Conservation (phyloP, 169 alveolate species). For the Plasmodium sp. region DNA sequence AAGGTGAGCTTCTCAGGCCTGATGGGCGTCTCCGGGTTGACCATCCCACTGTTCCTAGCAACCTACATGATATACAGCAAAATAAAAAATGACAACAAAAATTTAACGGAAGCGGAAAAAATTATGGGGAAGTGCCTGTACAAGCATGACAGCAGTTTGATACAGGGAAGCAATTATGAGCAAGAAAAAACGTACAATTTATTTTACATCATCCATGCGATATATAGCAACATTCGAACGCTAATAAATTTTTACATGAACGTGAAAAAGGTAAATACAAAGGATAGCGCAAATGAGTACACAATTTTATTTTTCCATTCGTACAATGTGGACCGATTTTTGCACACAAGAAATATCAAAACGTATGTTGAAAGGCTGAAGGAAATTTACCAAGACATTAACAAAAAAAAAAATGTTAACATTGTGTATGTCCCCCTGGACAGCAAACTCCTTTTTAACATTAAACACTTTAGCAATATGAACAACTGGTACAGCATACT, state of each 20-base stretch:
- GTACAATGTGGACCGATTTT: slow-evolving; percentile 59
- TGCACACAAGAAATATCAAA: slow-evolving; percentile 50
- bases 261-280: slow-evolving; percentile 29
- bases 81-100: slow-evolving; percentile 17
- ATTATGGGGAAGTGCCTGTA: slow-evolving; percentile 47
- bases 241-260: slow-evolving; percentile 52
- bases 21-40: slow-evolving; percentile 27
- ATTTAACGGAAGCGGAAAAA: slow-evolving; percentile 50
- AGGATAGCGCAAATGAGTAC: slow-evolving; percentile 15
- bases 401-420: slow-evolving; percentile 37
- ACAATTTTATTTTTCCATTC: slow-evolving; percentile 71
- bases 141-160: slow-evolving; percentile 22
- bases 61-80: slow-evolving; percentile 39
- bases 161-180: background rate
- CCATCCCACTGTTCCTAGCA: slow-evolving; percentile 35
- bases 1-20: slow-evolving; percentile 17
- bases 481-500: slow-evolving; percentile 63
- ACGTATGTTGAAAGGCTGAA: slow-evolving; percentile 63
- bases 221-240: slow-evolving; percentile 29
- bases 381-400: slow-evolving; percentile 37
- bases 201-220: slow-evolving; percentile 17
- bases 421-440: slow-evolving; percentile 47
- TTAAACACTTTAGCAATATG: slow-evolving; percentile 61
- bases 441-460: slow-evolving; percentile 49
- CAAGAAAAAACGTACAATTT: slow-evolving; percentile 27